A percentile compares a stretch with the other conserved stretches of the same genome.
Evolutionary conservation across 305 asterid species (phyloP).

Genomic region (Fraxinus baroniana): DNA sequence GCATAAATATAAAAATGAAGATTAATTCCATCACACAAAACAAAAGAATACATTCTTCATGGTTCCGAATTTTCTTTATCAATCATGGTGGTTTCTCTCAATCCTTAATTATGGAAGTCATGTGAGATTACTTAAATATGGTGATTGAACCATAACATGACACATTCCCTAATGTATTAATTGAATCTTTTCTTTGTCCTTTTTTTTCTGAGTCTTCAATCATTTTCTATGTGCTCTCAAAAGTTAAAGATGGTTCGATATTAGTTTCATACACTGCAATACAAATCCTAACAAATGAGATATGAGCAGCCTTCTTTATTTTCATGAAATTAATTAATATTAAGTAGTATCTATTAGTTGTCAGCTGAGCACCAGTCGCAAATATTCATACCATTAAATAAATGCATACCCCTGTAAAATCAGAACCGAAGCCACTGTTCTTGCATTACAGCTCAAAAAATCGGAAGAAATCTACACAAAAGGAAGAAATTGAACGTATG

Average conservation of each 20-base stretch:
- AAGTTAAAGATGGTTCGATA: not conserved
- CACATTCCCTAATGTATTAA: conserved; percentile 6
- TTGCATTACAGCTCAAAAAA: too few species aligned
- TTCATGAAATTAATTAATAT: not conserved
- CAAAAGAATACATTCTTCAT: not conserved
- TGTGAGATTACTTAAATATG: conserved; percentile 4
- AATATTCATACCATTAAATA: too few species aligned
- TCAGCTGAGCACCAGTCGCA: not conserved
- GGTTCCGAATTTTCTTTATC: conserved; percentile 11
- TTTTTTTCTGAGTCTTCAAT: not conserved
- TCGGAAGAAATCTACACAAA: too few species aligned
- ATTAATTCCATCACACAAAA: too few species aligned
- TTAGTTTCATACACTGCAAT: not conserved
- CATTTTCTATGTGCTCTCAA: not conserved
- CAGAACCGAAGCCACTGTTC: too few species aligned
- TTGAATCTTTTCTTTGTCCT: not conserved
- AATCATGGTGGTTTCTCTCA: conserved; percentile 5
- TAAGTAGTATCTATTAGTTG: not conserved
- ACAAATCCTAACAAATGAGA: not conserved
- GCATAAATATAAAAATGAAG: too few species aligned
- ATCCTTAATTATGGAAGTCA: not conserved
- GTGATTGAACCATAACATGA: conserved; percentile 12
- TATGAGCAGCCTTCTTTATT: not conserved
- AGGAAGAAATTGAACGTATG: too few species aligned
- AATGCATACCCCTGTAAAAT: too few species aligned